Base-by-base conservation (phyloP, 1,284 basidiomycete species). In the Papiliotrema nemorosa region DNA sequence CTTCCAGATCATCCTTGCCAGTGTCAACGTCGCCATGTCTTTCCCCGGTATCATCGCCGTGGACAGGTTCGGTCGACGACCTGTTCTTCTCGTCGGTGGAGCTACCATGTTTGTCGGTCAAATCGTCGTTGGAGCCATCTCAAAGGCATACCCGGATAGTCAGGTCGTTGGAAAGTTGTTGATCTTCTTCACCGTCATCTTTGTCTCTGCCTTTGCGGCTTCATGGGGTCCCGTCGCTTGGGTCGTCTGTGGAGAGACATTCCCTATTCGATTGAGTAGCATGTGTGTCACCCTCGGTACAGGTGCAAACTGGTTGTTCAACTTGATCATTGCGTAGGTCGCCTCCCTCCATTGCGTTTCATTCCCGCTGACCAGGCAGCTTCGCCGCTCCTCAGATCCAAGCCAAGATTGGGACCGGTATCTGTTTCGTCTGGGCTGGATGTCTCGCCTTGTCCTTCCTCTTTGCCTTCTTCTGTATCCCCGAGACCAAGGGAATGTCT, bases 131-230 rank as follows among this genome's bases (percentile, higher is more conserved):
- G 75, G 78, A 34, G 62, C 77, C 44, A 69, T 72, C 20, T 66
- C 69, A 43, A 64, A 63, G 49, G 59, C 66, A 16, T 53, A 64
- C 52, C 66, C 66, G 22, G 53, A 66, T 49, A 41, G 55, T 43
- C 45, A 55, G 5, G 46, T 65, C 31, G 74, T 73, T 24, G 78
- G 78, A 51, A 72, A 78, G 59, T 67, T 75, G 18, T 65, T 77
- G 47, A 76, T 80, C 60, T 75, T 76, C 33, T 77, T 78, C 62
- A 74, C 71, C 36, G 77, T 75, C 65, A 55, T 78, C 59, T 79
- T 78, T 66, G 68, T 79, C 54, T 75, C 74, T 24, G 70, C 67
- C 24, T 79, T 78, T 60, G 78, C 78, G 10, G 58, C 70, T 13
- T 72, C 72, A 43, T 78, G 75, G 73, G 77, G 76, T 26, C 76